These are phyloP conservation scores for Nothopassalora personata DNA, from an alignment of 2,329 filamentous ascomycete genomes.

Conservation along the genomic window DNA sequence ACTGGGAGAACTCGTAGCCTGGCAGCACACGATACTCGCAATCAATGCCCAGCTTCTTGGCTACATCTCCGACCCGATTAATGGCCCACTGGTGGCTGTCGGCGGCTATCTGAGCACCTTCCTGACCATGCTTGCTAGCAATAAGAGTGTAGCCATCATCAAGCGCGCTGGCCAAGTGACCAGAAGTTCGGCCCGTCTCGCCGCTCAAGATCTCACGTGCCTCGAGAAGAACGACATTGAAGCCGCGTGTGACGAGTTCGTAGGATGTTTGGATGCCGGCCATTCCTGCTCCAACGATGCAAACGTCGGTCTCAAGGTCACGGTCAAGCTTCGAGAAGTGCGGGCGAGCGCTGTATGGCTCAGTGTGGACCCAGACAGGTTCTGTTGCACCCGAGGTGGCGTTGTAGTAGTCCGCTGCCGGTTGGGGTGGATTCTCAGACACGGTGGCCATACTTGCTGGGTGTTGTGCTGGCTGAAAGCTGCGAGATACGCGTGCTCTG, in stretches of 20 bases:
- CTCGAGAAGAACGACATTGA: conserved; percentile 49
- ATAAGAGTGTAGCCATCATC: conserved; percentile 52
- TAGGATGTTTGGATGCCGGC: conserved; percentile 49
- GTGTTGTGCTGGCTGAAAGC: neutral
- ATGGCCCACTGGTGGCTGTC: conserved; percentile 54
- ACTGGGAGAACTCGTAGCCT: conserved; percentile 49
- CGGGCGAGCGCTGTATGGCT: conserved; percentile 44
- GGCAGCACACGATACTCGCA: conserved; percentile 52
- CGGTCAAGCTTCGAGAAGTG: conserved; percentile 40
- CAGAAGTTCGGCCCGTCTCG: conserved; percentile 51
- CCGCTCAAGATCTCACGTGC: conserved; percentile 51
- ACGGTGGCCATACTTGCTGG: conserved; percentile 14
- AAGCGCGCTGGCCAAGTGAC: conserved; percentile 49
- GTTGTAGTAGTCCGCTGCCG: conserved; percentile 31
- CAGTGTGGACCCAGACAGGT: conserved; percentile 50
- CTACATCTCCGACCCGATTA: conserved; percentile 48
- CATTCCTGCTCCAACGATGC: conserved; percentile 51
- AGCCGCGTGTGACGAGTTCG: conserved; percentile 48
- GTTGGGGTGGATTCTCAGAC: conserved; percentile 11
- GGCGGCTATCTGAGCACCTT: conserved; percentile 26
- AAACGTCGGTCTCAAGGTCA: conserved; percentile 46
- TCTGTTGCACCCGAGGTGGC: conserved; percentile 48
- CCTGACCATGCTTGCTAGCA: conserved; percentile 47
- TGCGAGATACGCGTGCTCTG: neutral
- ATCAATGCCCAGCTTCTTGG: conserved; percentile 47